Base-by-base conservation (phyloP, 176 grass and related monocot species). In the Typha latifolia region DNA sequence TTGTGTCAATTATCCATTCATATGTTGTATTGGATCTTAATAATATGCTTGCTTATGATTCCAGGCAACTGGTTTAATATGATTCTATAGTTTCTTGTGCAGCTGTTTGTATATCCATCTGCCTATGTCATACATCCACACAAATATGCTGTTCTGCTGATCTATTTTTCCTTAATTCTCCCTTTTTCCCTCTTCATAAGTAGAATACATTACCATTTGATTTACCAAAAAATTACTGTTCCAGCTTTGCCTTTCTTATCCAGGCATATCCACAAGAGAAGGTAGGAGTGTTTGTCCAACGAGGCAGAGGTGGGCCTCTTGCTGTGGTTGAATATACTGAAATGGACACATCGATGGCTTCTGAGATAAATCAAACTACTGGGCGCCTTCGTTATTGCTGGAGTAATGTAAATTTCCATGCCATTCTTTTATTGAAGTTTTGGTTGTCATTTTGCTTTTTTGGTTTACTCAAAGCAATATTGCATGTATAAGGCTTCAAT, bases 251-350 rank as follows among this genome's bases (percentile, higher is more conserved):
- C 37, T 86, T 24, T 75, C 56, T 24, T 71, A 62, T 71, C 64
- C 77, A 99, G 94, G 94, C 85, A 18, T 99, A 99, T 77, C 94
- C 94, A 73, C 94, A 99, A 90, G 94, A 99, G 61, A 90, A 87
- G 52, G 94, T 99, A 70, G 94, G 94, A 61, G 94, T 99, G 31
- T 99, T 99, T 87, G 94, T 99, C 76, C 94, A 93, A 77, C 82
- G 76, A 22, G 94, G 94, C 62, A 87, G 73, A 63, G 94, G 94
- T 31, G 94, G 89, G 51, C 94, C 89, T 49, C 84, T 99, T 27
- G 73, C 83, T 19, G 94, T 99, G 29, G 71, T 93, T 26, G 94
- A 99, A 64, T 99, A 93, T 64, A 90, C 83, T 79, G 89, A 99
- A 85, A 99, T 99, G 94, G 94, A 99, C 74, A 73, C 69, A 26